Conservation (phyloP, 768 basidiomycete species). For the Phylloporus scabripes region DNA sequence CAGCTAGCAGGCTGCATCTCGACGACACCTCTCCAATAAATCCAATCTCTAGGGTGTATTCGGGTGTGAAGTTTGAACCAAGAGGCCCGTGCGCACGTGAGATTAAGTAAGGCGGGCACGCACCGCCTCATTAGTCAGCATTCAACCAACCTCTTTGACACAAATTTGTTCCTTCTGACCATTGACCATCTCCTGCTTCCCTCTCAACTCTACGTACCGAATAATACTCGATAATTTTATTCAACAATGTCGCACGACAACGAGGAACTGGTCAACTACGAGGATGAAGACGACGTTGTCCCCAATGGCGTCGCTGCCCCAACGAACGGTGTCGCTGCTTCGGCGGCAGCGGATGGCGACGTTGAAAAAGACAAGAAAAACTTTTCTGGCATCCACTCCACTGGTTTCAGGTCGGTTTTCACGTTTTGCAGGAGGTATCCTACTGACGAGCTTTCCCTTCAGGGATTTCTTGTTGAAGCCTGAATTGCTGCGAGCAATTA, state of each 20-base stretch:
- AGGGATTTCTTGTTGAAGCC: constrained; percentile 99
- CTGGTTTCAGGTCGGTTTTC: constrained; percentile 82
- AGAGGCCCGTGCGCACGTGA: constrained; percentile 29
- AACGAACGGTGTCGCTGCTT: constrained; percentile 44
- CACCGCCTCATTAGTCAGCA: constrained; percentile 23
- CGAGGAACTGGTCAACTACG: constrained; percentile 92
- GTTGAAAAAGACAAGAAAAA: constrained; percentile 91
- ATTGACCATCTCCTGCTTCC: constrained; percentile 13
- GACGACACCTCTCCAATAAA: neutral
- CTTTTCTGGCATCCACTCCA: constrained; percentile 99
- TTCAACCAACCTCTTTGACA: constrained; percentile 7
- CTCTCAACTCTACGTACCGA: constrained; percentile 22
- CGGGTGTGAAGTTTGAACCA: neutral
- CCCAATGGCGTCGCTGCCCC: constrained; percentile 50
- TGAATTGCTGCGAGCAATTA: constrained; percentile 93
- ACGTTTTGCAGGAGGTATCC: constrained; percentile 1
- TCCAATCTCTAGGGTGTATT: constrained; percentile 1
- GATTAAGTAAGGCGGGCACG: constrained; percentile 10
- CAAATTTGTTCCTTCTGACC: constrained; percentile 19
- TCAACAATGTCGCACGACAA: constrained; percentile 73
- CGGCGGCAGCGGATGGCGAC: constrained; percentile 43
- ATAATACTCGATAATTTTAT: constrained; percentile 23
- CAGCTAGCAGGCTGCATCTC: constrained; percentile 4
- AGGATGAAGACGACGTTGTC: constrained; percentile 80
- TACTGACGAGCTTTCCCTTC: neutral